Evolutionary conservation across 108 stramenopile genomes (phyloP).

Genomic region (Skeletonema costatum): DNA sequence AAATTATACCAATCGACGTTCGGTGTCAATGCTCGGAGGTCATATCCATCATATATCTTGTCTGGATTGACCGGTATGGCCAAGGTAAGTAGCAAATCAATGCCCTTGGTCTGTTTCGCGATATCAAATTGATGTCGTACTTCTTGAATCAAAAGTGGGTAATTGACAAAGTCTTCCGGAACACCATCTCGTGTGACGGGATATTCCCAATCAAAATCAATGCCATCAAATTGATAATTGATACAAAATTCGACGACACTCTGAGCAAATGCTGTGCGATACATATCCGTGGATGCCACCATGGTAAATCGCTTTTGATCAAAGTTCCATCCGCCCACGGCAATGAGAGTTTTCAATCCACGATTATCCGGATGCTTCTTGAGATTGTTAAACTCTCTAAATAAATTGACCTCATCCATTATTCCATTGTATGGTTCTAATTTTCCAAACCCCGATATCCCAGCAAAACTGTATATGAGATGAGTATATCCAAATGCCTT

Average conservation of each 20-base stretch:
- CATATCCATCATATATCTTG: conserved; percentile 22
- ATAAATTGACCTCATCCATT: conserved; percentile 20
- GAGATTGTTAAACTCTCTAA: conserved; percentile 29
- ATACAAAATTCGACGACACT: conserved; percentile 21
- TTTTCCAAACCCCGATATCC: conserved; percentile 11
- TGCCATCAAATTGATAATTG: conserved; percentile 30
- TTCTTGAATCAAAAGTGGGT: conserved; percentile 11
- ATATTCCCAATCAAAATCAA: conserved; percentile 52
- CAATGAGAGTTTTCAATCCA: conserved; percentile 27
- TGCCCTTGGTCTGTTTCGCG: not conserved
- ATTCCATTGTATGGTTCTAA: conserved; percentile 41
- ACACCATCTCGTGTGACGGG: conserved; percentile 35
- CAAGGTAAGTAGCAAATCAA: conserved; percentile 24
- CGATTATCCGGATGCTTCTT: conserved; percentile 6
- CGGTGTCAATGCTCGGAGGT: conserved; percentile 8
- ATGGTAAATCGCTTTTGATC: conserved; percentile 32
- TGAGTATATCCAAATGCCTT: conserved; percentile 29
- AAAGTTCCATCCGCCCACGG: conserved; percentile 47
- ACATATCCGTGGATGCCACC: conserved; percentile 3
- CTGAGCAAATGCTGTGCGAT: conserved; percentile 15
- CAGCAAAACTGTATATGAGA: conserved; percentile 37
- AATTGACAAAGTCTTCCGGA: conserved; percentile 37
- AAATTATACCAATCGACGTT: conserved; percentile 43
- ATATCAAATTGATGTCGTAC: conserved; percentile 6
- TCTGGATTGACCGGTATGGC: conserved; percentile 26